Evolutionary conservation across 2,329 filamentous ascomycete species (phyloP).

Genomic region (Sclerotinia glacialis): DNA sequence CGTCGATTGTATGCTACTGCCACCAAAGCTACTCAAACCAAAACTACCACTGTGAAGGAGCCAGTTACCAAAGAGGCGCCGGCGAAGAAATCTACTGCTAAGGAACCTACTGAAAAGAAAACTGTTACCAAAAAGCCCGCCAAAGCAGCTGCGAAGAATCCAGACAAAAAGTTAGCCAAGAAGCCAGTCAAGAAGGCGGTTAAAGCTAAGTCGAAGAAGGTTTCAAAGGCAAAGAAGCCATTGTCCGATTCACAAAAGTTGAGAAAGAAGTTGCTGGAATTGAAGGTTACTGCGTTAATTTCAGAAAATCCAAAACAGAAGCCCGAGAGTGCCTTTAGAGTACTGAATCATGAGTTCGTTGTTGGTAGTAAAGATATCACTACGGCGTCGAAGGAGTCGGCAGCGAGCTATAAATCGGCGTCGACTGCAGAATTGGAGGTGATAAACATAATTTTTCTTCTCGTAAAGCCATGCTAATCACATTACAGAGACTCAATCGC

Average conservation of each 20-base stretch:
- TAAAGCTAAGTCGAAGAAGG: constrained; percentile 23
- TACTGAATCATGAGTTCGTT: constrained; percentile 35
- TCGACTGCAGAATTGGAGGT: constrained; percentile 42
- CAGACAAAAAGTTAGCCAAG: constrained; percentile 22
- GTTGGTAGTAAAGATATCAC: constrained; percentile 29
- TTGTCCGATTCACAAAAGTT: constrained; percentile 19
- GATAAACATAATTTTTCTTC: constrained; percentile 22
- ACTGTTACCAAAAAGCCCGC: constrained; percentile 14
- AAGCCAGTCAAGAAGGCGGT: constrained; percentile 35
- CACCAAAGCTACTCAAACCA: constrained; percentile 29
- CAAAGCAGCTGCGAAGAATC: constrained; percentile 19
- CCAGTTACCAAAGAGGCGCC: constrained; percentile 17
- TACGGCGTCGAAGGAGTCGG: constrained; percentile 22
- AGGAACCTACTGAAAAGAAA: constrained; percentile 28
- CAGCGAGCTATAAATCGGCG: constrained; percentile 40
- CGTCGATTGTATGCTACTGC: constrained; percentile 33
- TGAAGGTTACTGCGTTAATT: constrained; percentile 1
- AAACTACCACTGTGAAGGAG: constrained; percentile 20
- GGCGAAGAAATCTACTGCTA: constrained; percentile 19
- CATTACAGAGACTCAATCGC: constrained; percentile 48
- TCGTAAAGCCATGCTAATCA: constrained; percentile 37
- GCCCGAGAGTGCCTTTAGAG: background rate
- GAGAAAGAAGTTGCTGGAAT: constrained; percentile 3
- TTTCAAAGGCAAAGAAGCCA: constrained; percentile 33
- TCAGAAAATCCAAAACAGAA: constrained; percentile 13